These are phyloP conservation scores for Stenocarpella maydis DNA, from an alignment of 2,329 filamentous ascomycete genomes.

Conservation along the genomic window DNA sequence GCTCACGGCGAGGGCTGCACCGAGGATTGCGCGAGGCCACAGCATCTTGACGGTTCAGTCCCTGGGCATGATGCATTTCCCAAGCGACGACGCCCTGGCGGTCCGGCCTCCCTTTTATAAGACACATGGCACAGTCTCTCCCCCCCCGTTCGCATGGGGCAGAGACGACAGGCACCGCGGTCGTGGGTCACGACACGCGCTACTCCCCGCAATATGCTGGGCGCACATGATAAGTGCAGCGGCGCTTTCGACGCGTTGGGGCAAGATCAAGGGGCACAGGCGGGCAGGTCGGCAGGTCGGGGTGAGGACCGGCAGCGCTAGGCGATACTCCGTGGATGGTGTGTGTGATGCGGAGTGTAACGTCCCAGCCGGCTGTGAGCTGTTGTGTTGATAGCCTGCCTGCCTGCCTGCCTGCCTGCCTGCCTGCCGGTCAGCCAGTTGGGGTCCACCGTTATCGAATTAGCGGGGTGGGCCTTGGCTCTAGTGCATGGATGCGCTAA, in stretches of 20 bases:
- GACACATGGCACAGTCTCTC: neutral
- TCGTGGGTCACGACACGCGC: constrained; percentile 17
- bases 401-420: too few relatives aligned
- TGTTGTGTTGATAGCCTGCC: constrained; percentile 12
- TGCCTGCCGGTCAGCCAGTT: neutral
- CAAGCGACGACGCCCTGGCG: constrained; percentile 1
- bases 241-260: neutral
- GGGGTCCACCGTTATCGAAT: constrained; percentile 12
- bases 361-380: neutral
- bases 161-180: constrained; percentile 10
- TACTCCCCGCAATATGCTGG: constrained; percentile 28
- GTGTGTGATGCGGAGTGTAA: neutral
- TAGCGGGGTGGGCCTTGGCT: neutral
- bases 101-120: constrained; percentile 13
- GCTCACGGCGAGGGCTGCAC: constrained; percentile 24
- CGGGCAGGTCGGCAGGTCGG: neutral
- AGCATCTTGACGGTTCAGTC: constrained; percentile 27
- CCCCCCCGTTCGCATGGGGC: neutral
- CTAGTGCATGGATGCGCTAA: neutral
- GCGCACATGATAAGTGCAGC: constrained; percentile 7
- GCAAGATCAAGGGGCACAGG: constrained; percentile 8
- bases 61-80: neutral
- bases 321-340: neutral
- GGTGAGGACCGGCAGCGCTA: constrained; percentile 19
- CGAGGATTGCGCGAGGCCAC: neutral